A percentile compares a stretch with the other conserved stretches of the same genome.
Evolutionary conservation across 345 rosid species (phyloP).

Genomic region (Populus nigra): DNA sequence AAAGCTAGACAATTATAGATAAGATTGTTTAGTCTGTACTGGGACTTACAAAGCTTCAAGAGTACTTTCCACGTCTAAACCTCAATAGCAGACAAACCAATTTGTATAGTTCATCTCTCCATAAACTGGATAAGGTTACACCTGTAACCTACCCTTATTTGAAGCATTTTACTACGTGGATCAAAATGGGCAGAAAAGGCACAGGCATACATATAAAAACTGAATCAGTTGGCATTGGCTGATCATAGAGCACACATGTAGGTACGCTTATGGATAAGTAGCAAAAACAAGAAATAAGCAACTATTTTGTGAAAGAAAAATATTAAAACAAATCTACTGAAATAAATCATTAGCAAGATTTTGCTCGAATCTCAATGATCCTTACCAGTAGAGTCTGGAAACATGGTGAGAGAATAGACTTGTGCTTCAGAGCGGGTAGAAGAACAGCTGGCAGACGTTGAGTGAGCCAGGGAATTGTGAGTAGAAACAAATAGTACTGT

Average conservation of each 20-base stretch:
- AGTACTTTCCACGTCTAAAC: neutral
- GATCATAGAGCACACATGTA: neutral
- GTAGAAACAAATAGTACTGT: constrained; percentile 55
- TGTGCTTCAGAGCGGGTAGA: constrained; percentile 81
- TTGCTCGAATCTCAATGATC: constrained; percentile 23
- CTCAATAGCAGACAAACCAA: neutral
- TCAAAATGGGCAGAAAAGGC: neutral
- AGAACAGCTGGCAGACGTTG: constrained; percentile 72
- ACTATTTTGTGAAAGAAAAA: neutral
- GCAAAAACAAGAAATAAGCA: neutral
- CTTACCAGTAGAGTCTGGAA: constrained; percentile 72
- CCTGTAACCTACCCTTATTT: neutral
- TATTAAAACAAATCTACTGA: neutral
- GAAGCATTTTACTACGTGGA: neutral
- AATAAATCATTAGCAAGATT: constrained; percentile 1
- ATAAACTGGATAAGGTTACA: neutral
- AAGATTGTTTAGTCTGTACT: neutral
- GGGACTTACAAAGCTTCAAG: neutral
- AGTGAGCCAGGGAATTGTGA: constrained; percentile 74
- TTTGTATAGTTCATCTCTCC: neutral
- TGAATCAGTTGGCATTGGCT: neutral
- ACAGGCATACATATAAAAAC: neutral
- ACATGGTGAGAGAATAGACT: constrained; percentile 62
- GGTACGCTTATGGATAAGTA: neutral
- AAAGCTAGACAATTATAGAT: neutral